Base-by-base conservation (phyloP, 768 basidiomycete genomes). In the Xerocomellus chrysenteron region DNA sequence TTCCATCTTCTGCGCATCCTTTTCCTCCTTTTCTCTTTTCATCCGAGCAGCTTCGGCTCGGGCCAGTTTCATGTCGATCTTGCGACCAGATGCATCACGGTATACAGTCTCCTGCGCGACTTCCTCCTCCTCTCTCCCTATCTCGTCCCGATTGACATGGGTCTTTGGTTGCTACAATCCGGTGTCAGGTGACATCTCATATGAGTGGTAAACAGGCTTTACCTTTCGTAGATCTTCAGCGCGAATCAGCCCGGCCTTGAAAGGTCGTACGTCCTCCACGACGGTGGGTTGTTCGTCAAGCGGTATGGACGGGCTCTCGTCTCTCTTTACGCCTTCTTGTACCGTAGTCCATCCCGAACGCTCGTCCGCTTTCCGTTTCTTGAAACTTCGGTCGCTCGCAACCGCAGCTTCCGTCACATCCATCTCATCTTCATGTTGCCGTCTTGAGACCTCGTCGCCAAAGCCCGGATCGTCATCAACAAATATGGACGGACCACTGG, bases 1-100 rank as follows among this genome's bases (percentile, higher is more conserved):
- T 69, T 96, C 92, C 92, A 96, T 94, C 77, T 92, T 95, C 68
- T 82, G 77, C 48, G 89, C 89, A 67, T 96, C 92, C 67, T 83
- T 85, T 75, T 97, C 91, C 69, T 94, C 87, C 55, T 80, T 78
- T 68, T 93, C 88, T 21, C 92, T 80, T 66, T 94, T 93, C 71
- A 82, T 70, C 61, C 86, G 77, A 42, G 88, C 88, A 32, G 92
- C 92, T 65, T 95, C 94, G 14, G 92, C 95, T 54, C 81, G 82
- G 30, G 87, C 89, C 2, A 88, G 82, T 68, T 91, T 92, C 50
- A 90, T 83, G 64, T 98, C 94, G 49, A 98, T 90, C 77, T 89
- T 90, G 67, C 87, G 82, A 36, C 97, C 97, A 17, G 82, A 80
- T 16, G 87, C 77, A 71, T 98, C 96, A 67, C 97, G 92, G 72